phyloP scores from a whole-genome alignment of 495 filamentous ascomycete species.

The Daldinia childiae region DNA sequence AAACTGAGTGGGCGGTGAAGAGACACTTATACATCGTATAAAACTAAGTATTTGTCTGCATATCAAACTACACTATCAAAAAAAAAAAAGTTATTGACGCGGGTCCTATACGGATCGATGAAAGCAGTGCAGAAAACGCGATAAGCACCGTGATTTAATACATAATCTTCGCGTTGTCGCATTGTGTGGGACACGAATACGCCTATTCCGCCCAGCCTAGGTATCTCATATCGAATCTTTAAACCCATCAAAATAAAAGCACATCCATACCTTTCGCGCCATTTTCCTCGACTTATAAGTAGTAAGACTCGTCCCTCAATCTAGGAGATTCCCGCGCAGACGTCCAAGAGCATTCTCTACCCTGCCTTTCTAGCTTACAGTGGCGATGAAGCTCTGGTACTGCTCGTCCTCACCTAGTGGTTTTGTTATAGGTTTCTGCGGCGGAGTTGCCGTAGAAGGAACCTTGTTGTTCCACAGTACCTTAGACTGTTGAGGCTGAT shows the following conservation, averaged over 20 bases:
- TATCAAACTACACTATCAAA: not conserved
- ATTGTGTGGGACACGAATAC: not conserved
- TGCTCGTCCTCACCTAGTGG: conserved; percentile 55
- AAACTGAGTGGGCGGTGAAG: conserved; percentile 43
- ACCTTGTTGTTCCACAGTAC: conserved; percentile 57
- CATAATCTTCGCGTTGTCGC: not conserved
- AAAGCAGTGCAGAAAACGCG: not conserved
- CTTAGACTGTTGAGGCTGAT: conserved; percentile 35
- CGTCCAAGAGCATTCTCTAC: conserved; percentile 2
- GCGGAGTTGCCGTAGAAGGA: conserved; percentile 43
- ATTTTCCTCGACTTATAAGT: not conserved
- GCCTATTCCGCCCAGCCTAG: conserved; percentile 15
- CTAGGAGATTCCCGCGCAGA: conserved; percentile 10
- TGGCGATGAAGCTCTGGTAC: conserved; percentile 58
- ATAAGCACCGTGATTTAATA: not conserved
- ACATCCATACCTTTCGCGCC: not conserved
- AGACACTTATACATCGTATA: not conserved
- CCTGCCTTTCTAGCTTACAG: conserved; percentile 43
- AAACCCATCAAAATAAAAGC: conserved; percentile 17
- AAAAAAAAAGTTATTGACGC: not conserved
- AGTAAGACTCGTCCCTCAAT: not conserved
- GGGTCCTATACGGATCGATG: not conserved
- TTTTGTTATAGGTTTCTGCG: conserved; percentile 45
- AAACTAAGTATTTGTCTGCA: not conserved
- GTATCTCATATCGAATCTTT: conserved; percentile 30